phyloP scores from a whole-genome alignment of 2,329 filamentous ascomycete genomes.

The Claviceps sp. region DNA sequence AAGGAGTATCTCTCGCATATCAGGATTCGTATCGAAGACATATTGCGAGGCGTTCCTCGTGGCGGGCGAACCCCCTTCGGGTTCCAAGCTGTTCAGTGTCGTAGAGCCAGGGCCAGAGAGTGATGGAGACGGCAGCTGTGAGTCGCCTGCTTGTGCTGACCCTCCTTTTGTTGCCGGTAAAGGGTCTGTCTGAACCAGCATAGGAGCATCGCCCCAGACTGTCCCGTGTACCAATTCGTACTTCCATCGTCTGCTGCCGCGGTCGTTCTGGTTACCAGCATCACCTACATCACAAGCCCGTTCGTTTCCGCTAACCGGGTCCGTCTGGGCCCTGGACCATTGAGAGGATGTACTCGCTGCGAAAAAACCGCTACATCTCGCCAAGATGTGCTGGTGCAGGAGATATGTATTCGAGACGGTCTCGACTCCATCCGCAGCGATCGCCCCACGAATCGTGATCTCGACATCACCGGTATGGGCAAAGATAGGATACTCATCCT shows the following conservation, averaged over 20 bases:
- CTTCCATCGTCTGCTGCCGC: constrained; percentile 49
- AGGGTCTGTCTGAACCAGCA: constrained; percentile 69
- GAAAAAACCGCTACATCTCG: constrained; percentile 88
- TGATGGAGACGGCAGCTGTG: constrained; percentile 13
- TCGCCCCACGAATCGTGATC: constrained; percentile 57
- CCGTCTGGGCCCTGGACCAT: constrained; percentile 38
- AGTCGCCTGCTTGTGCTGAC: neutral
- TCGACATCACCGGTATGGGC: constrained; percentile 79
- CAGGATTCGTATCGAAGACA: constrained; percentile 33
- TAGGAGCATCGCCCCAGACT: constrained; percentile 62
- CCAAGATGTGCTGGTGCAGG: constrained; percentile 73
- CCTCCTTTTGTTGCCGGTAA: neutral
- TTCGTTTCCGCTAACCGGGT: constrained; percentile 24
- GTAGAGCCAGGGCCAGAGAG: constrained; percentile 17
- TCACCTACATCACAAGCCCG: constrained; percentile 27
- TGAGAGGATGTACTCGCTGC: constrained; percentile 71
- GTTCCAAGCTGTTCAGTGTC: too few species aligned
- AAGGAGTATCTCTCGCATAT: too few species aligned
- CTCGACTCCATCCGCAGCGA: constrained; percentile 36
- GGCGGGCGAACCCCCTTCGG: too few species aligned
- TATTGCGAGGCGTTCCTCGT: constrained; percentile 20
- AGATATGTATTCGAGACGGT: constrained; percentile 63
- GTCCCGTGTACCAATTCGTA: constrained; percentile 75
- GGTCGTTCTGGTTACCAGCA: neutral
- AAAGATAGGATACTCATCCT: constrained; percentile 90